A percentile compares a stretch with the other conserved stretches of the same genome.
Conservation (phyloP, 2,329 filamentous ascomycete species). For the Xylariaceae sp. region DNA sequence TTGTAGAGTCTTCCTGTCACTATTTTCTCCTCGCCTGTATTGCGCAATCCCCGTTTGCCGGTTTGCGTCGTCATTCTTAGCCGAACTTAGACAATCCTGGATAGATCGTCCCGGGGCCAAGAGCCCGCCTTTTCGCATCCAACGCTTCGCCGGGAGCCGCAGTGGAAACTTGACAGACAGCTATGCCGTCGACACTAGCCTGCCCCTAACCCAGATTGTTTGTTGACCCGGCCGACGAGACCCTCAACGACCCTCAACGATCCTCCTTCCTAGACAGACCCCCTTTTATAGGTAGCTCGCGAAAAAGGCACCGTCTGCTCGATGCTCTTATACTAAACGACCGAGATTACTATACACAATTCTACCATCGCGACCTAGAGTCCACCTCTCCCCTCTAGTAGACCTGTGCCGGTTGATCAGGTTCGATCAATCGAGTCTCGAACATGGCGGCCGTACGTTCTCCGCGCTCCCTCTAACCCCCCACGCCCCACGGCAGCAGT, state of each 20-base stretch:
- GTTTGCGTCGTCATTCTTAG: slow-evolving; percentile 12
- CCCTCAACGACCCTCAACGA: not conserved
- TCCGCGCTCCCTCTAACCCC: slow-evolving; percentile 3
- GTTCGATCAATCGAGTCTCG: slow-evolving; percentile 18
- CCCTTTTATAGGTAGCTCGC: not conserved
- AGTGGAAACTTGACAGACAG: slow-evolving; percentile 16
- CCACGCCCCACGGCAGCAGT: not conserved
- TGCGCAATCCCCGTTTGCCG: slow-evolving; percentile 14
- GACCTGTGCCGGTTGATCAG: slow-evolving; percentile 10
- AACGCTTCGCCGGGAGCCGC: slow-evolving; percentile 7
- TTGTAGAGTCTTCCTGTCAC: not conserved
- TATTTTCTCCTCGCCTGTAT: not conserved
- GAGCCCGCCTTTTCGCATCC: slow-evolving; percentile 10
- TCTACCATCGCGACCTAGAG: slow-evolving; percentile 12
- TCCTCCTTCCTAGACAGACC: not conserved
- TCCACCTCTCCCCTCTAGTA: slow-evolving; percentile 4
- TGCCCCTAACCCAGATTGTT: slow-evolving; percentile 25
- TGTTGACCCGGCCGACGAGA: slow-evolving; percentile 12
- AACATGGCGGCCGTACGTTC: slow-evolving; percentile 38
- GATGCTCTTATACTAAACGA: slow-evolving; percentile 5
- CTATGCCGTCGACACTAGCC: slow-evolving; percentile 30
- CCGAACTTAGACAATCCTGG: slow-evolving; percentile 3
- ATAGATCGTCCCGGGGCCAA: slow-evolving; percentile 9
- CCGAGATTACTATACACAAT: not conserved
- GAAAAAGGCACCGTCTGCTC: not conserved